Evolutionary conservation across 352 stramenopile genomes (phyloP), one percentile per base, ranked within the genome.

Genomic region (Peronospora farinosa): DNA sequence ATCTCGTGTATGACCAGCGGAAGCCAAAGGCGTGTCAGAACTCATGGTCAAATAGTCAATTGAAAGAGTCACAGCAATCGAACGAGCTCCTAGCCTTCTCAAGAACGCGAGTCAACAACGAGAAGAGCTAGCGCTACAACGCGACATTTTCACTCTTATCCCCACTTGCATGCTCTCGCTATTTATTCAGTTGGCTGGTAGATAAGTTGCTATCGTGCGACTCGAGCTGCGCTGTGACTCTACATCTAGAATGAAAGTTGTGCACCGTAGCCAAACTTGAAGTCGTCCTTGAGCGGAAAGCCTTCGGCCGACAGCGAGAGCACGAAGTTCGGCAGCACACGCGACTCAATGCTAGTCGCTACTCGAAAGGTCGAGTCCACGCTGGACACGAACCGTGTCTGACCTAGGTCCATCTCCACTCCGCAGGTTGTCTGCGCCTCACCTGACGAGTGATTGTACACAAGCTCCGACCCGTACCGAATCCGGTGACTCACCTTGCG

Each of bases 221-320:
- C 45, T 67, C 46, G 23, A 64, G 19, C 51, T 57, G 52, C 47
- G 38, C 16, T 57, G 54, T 40, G 31, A 54, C 36, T 63, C 33
- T 65, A 55, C 56, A 51, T 77, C 69, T 89, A 89, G 67, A 89
- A 89, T 51, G 78, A 86, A 78, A 93, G 80, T 72, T 93, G 79
- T 51, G 83, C 80, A 54, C 84, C 84, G 60, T 95, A 95, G 63
- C 84, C 84, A 75, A 95, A 93, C 67, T 92, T 92, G 67, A 93
- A 90, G 53, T 91, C 84, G 61, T 93, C 81, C 69, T 92, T 92
- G 40, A 78, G 72, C 28, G 84, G 84, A 54, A 81, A 91, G 41
- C 77, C 81, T 57, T 93, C 84, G 45, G 82, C 82, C 31, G 84
- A 90, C 35, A 95, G 70, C 44, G 84, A 77, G 35, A 95, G 67